Conservation (phyloP, 306 rosid species). For the Cyclanthera cordifolia region DNA sequence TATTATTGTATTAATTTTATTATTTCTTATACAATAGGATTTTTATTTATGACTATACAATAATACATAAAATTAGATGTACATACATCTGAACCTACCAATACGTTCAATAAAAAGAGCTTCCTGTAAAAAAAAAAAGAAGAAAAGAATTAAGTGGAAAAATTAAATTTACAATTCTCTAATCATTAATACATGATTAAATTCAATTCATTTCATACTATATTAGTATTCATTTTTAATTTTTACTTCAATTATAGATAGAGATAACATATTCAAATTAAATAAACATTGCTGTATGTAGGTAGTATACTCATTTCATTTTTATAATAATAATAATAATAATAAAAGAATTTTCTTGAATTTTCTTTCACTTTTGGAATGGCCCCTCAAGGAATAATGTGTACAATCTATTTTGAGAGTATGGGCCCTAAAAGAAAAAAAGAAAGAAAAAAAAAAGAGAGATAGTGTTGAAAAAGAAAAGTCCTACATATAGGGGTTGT, state of each 20-base stretch:
- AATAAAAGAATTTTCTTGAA: background rate
- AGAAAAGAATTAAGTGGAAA: no score
- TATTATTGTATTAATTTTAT: background rate
- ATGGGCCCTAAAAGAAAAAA: constrained; percentile 1
- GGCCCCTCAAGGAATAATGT: background rate
- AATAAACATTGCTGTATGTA: background rate
- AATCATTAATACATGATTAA: no score
- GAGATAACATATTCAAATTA: background rate
- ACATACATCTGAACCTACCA: no score
- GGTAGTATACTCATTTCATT: background rate
- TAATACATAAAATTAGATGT: no score
- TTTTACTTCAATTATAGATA: no score
- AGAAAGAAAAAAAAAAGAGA: background rate
- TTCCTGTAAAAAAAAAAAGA: no score
- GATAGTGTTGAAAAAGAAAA: constrained; percentile 12
- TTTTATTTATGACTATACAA: no score
- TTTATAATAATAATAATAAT: background rate
- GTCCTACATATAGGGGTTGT: constrained; percentile 15
- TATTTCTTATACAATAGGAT: no score
- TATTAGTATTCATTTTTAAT: no score
- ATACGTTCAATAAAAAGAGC: no score
- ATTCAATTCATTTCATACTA: no score
- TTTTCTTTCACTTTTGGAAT: background rate
- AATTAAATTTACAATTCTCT: no score
- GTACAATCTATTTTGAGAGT: background rate